Evolutionary conservation across 2,329 filamentous ascomycete genomes (phyloP).

Genomic region (Trematosphaeria pertusa): DNA sequence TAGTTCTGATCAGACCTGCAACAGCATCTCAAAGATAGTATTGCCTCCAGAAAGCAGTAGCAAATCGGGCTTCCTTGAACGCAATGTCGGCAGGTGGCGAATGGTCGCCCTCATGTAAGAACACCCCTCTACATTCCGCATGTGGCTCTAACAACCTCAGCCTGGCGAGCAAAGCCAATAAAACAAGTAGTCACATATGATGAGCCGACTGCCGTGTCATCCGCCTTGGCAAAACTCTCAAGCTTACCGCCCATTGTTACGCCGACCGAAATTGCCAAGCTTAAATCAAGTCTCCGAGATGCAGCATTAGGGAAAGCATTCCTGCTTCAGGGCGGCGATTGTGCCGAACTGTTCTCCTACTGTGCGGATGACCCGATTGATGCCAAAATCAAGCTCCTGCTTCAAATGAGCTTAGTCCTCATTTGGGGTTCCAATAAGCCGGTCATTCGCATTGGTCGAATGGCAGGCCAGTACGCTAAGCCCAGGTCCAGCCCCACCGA

Average conservation of each 20-base stretch:
- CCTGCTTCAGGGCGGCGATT: constrained; percentile 94
- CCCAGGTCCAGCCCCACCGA: constrained; percentile 90
- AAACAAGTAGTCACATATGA: constrained; percentile 77
- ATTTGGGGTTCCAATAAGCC: constrained; percentile 86
- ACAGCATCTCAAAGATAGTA: too few species aligned
- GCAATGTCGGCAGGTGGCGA: too few species aligned
- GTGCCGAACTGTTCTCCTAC: constrained; percentile 96
- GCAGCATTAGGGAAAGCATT: constrained; percentile 92
- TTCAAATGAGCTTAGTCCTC: constrained; percentile 96
- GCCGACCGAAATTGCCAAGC: constrained; percentile 77
- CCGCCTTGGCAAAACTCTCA: constrained; percentile 69
- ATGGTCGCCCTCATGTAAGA: constrained; percentile 17
- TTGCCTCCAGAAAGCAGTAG: too few species aligned
- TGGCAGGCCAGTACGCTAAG: constrained; percentile 98
- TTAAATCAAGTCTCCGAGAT: constrained; percentile 80
- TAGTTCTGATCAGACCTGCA: too few species aligned
- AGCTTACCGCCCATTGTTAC: constrained; percentile 80
- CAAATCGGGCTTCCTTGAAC: too few species aligned
- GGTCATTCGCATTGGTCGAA: constrained; percentile 91
- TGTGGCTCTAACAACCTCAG: constrained; percentile 42
- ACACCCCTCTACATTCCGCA: not conserved
- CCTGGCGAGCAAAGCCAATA: constrained; percentile 80
- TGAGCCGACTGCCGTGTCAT: constrained; percentile 65
- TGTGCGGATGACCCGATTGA: constrained; percentile 89
- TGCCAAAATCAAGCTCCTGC: constrained; percentile 92